Conservation (phyloP, 2,329 filamentous ascomycete genomes). For the Ophiognomonia clavigignenti-juglandacearum region DNA sequence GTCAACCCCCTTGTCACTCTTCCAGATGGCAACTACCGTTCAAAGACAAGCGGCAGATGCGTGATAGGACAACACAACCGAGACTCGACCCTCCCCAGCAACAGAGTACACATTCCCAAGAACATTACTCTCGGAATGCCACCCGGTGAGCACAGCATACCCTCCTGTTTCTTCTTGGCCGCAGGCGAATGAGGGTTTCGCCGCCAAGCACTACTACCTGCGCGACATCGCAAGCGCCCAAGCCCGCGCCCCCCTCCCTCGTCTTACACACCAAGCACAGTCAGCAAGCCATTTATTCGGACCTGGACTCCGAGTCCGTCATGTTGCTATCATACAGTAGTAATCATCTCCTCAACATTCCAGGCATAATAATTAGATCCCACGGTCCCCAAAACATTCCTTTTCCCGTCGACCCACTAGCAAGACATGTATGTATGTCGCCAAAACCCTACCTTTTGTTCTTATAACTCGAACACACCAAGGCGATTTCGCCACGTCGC, state of each 20-base stretch:
- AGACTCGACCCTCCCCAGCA: too few species aligned
- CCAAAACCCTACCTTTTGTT: too few species aligned
- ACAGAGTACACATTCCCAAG: too few species aligned
- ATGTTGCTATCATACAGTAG: too few species aligned
- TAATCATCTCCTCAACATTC: too few species aligned
- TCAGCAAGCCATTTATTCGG: not conserved
- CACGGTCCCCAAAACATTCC: too few species aligned
- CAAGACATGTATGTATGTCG: too few species aligned
- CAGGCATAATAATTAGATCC: too few species aligned
- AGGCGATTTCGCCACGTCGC: not conserved
- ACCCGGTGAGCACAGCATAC: too few species aligned
- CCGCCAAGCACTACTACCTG: not conserved
- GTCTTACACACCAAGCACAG: not conserved
- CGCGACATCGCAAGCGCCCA: not conserved
- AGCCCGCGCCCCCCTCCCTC: not conserved
- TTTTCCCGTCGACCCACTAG: not conserved
- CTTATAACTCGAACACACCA: not conserved
- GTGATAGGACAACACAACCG: not conserved
- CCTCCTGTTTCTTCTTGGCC: too few species aligned
- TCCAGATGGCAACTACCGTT: not conserved
- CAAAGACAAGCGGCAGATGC: not conserved
- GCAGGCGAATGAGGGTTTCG: slow-evolving; percentile 1
- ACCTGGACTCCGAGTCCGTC: too few species aligned
- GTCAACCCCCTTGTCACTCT: not conserved
- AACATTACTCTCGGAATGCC: too few species aligned